Conservation (phyloP, 2,329 filamentous ascomycete genomes). For the Fusarium denticulatum region DNA sequence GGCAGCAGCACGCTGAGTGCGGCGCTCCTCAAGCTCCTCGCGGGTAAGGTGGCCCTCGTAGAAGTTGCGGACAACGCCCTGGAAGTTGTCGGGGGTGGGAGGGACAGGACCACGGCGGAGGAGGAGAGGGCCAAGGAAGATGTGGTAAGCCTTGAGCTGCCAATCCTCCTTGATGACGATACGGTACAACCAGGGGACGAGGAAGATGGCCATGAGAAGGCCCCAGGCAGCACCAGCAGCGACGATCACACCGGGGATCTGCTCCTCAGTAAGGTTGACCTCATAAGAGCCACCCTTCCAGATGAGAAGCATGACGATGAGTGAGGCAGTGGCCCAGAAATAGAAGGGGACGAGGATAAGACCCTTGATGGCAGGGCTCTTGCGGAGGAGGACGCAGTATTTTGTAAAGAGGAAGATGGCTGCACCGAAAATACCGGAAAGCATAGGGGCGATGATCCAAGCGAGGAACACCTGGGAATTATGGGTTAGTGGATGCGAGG, state of each 20-base stretch:
- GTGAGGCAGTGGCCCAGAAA: conserved; percentile 64
- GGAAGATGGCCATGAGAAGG: conserved; percentile 61
- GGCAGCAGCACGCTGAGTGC: conserved; percentile 41
- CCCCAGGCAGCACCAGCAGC: conserved; percentile 61
- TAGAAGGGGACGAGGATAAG: conserved; percentile 65
- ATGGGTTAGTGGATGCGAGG: not conserved
- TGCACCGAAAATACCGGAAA: conserved; percentile 63
- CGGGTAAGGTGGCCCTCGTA: conserved; percentile 66
- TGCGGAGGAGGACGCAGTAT: conserved; percentile 63
- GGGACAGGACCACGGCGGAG: conserved; percentile 53
- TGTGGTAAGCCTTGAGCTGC: conserved; percentile 65
- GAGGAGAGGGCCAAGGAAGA: conserved; percentile 63
- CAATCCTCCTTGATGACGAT: conserved; percentile 69
- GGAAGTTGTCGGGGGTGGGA: conserved; percentile 54
- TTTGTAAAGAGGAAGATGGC: conserved; percentile 67
- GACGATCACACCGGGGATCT: conserved; percentile 64
- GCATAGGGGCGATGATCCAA: conserved; percentile 68
- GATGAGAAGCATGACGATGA: conserved; percentile 70
- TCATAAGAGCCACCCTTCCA: conserved; percentile 60
- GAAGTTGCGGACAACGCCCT: conserved; percentile 60
- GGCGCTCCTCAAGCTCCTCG: conserved; percentile 60
- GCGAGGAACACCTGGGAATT: conserved; percentile 66
- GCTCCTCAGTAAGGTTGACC: conserved; percentile 58
- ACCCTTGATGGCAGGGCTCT: conserved; percentile 62
- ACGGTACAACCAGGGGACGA: conserved; percentile 68